phyloP scores from a whole-genome alignment of 495 filamentous ascomycete species.

The Podospora pseudopauciseta region DNA sequence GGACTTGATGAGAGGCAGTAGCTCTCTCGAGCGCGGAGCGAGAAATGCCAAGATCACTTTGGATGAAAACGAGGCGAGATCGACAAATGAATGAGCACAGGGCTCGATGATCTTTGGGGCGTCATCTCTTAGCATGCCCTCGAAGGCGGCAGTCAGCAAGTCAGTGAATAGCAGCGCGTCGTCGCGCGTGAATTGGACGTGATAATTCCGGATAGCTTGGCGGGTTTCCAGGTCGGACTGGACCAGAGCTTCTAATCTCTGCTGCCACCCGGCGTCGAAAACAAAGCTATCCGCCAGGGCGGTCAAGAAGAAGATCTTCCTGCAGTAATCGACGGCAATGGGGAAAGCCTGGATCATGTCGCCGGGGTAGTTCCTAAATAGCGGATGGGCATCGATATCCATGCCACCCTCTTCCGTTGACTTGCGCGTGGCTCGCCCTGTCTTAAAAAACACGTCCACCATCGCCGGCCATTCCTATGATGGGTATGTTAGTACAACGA shows the following conservation, averaged over 20 bases:
- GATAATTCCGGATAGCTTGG: conserved; percentile 49
- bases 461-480: conserved; percentile 41
- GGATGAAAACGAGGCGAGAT: conserved; percentile 62
- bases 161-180: conserved; percentile 19
- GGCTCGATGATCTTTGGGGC: conserved; percentile 45
- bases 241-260: conserved; percentile 66
- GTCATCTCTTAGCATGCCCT: conserved; percentile 53
- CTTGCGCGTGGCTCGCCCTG: not conserved
- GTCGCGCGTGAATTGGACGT: conserved; percentile 32
- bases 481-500: too few relatives aligned
- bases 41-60: conserved; percentile 48
- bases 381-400: conserved; percentile 31
- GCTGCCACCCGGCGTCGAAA: conserved; percentile 81
- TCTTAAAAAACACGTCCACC: conserved; percentile 18
- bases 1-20: conserved; percentile 59
- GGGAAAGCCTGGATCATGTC: conserved; percentile 53
- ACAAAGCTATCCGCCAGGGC: conserved; percentile 57
- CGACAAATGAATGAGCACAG: conserved; percentile 59
- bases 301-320: conserved; percentile 68
- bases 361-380: conserved; percentile 40
- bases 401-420: conserved; percentile 27
- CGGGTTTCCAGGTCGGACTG: conserved; percentile 61
- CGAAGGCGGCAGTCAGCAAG: conserved; percentile 54
- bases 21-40: conserved; percentile 43
- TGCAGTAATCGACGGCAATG: conserved; percentile 65